phyloP scores from a whole-genome alignment of 495 filamentous ascomycete species.

The Xylaria venustula region DNA sequence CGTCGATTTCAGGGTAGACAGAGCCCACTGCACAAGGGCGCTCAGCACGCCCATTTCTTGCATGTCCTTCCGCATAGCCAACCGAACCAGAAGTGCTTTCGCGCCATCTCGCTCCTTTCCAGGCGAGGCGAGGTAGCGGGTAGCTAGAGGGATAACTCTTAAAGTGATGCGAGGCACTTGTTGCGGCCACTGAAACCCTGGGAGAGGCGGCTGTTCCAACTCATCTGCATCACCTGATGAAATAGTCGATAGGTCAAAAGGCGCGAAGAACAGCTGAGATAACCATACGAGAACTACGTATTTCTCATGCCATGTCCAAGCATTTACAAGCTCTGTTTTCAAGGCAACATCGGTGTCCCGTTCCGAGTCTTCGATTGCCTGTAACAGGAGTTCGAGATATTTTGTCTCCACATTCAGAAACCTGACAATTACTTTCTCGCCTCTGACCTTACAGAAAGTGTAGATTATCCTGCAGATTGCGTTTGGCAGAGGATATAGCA shows the following conservation, averaged over 20 bases:
- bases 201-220: constrained; percentile 27
- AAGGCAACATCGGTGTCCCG: constrained; percentile 11
- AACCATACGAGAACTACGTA: constrained; percentile 91
- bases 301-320: constrained; percentile 78
- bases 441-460: constrained; percentile 90
- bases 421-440: constrained; percentile 84
- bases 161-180: constrained; percentile 66
- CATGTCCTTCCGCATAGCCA: constrained; percentile 87
- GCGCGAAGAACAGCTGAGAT: constrained; percentile 86
- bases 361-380: constrained; percentile 57
- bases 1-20: constrained; percentile 51
- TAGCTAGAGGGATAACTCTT: constrained; percentile 67
- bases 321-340: constrained; percentile 15
- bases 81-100: constrained; percentile 72
- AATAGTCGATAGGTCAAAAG: constrained; percentile 85
- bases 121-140: constrained; percentile 66
- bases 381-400: constrained; percentile 74
- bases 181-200: constrained; percentile 46
- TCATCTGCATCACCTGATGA: constrained; percentile 57
- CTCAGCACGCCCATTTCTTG: constrained; percentile 67
- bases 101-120: constrained; percentile 89
- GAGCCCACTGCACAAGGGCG: constrained; percentile 64
- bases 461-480: constrained; percentile 80
- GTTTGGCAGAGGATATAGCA: constrained; percentile 59
- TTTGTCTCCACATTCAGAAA: constrained; percentile 88